Percentiles rank a stretch among this genome's conserved stretches.
Conservation (phyloP, 2,329 filamentous ascomycete species). For the Aureobasidium sp. region DNA sequence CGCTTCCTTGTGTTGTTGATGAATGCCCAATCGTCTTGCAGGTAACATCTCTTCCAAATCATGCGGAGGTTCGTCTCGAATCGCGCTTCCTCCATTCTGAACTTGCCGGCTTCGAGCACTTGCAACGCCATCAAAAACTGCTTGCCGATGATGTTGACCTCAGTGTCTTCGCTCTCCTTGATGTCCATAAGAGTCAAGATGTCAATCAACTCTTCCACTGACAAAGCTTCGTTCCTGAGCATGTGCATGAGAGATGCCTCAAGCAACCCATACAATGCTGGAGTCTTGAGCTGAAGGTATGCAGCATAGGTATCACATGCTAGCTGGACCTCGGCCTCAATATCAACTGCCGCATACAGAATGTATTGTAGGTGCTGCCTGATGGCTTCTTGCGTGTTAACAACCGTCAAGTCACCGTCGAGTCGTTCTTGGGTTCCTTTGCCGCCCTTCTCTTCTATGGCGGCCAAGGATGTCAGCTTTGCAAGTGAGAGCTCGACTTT, state of each 20-base stretch:
- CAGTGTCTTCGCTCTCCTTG: constrained; percentile 31
- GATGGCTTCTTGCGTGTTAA: constrained; percentile 71
- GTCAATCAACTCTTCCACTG: constrained; percentile 54
- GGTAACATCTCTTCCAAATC: constrained; percentile 85
- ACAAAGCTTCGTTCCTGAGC: constrained; percentile 61
- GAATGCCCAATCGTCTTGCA: constrained; percentile 74
- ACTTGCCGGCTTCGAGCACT: constrained; percentile 44
- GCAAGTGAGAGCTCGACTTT: constrained; percentile 85
- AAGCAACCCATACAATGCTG: constrained; percentile 62
- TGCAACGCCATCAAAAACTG: constrained; percentile 71
- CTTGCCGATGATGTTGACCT: constrained; percentile 44
- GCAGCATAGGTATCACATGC: constrained; percentile 32
- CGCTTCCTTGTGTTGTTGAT: constrained; percentile 72
- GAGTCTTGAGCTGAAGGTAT: constrained; percentile 39
- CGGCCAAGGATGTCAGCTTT: constrained; percentile 66
- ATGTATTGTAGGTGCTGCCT: constrained; percentile 62
- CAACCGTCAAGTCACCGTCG: constrained; percentile 56
- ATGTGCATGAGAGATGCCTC: constrained; percentile 62
- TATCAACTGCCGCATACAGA: constrained; percentile 67
- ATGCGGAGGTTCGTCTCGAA: constrained; percentile 48
- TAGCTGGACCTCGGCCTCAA: constrained; percentile 66
- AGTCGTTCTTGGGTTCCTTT: constrained; percentile 8
- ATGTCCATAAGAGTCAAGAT: constrained; percentile 70
- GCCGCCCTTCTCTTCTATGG: constrained; percentile 32
- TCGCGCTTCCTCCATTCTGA: constrained; percentile 46